Percentiles rank a stretch among this genome's conserved stretches.
phyloP scores from a whole-genome alignment of 768 basidiomycete genomes.

The Mycena polygramma region DNA sequence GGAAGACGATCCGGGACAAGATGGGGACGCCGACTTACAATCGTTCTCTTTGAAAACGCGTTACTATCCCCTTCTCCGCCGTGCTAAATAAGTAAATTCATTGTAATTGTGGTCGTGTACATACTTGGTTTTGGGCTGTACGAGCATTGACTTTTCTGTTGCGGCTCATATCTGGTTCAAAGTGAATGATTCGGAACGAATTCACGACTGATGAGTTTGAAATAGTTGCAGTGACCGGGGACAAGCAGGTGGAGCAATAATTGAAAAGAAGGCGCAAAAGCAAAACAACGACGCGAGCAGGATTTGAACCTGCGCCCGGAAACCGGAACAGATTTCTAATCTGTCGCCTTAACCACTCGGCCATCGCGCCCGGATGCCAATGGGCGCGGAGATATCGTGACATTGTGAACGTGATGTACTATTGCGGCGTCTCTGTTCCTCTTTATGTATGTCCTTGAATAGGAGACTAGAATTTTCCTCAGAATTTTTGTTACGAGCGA shows the following conservation, averaged over 20 bases:
- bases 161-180: too few relatives aligned
- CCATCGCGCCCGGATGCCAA: constrained; percentile 22
- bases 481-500: not conserved
- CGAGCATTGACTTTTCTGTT: too few relatives aligned
- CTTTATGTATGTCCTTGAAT: too few relatives aligned
- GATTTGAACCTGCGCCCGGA: constrained; percentile 25
- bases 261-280: not conserved
- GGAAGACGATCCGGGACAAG: constrained; percentile 23
- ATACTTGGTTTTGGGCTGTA: too few relatives aligned
- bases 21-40: constrained; percentile 27
- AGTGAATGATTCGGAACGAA: too few relatives aligned
- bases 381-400: not conserved
- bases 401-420: not conserved
- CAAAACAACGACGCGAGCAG: constrained; percentile 18
- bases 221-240: too few relatives aligned
- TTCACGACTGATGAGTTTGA: too few relatives aligned
- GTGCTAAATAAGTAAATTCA: not conserved
- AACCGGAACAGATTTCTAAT: constrained; percentile 31
- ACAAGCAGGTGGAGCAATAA: too few relatives aligned
- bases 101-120: constrained; percentile 5
- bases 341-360: constrained; percentile 35
- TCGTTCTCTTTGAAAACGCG: constrained; percentile 3
- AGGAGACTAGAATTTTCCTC: not conserved
- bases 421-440: too few relatives aligned
- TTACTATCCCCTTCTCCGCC: not conserved